Evolutionary conservation across 2,329 filamentous ascomycete species (phyloP), one percentile per base, ranked within the genome.

Genomic region (Xylariaceae sp.): DNA sequence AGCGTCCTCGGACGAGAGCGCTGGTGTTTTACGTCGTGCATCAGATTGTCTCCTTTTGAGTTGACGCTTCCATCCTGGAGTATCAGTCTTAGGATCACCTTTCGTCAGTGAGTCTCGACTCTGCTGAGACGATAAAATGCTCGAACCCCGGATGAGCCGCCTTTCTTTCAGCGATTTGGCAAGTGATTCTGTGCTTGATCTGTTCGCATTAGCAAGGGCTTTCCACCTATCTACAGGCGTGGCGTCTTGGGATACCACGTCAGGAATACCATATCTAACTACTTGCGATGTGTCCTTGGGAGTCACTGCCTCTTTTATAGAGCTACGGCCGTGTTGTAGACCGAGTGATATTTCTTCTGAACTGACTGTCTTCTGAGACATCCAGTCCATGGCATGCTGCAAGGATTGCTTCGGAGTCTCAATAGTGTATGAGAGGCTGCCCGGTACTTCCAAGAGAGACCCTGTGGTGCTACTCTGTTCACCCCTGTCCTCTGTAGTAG

Each of bases 121-220:
- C 8, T 36, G 37, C 17, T 39, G 41, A 34, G 44, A 42, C 12
- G 41, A 35, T 26, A 28, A 16, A 19, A 42, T 38, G 16, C 38
- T 42, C 18, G 41, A 34, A 38, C 28, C 42, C 32, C 54, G 55
- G 36, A 46, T 49, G 31, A 54, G 16, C 16, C 53, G 51, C 32
- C 50, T 55, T 42, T 55, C 51, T 38, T 52, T 59, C 9, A 50
- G 34, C 15, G 42, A 43, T 30, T 45, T 49, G 9, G 51, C 44
- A 3, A 56, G 34, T 12, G 53, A 56, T 36, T 56, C 51, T 3
- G 51, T 47, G 31, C 57, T 60, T 13, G 46, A 44, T 34, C 41
- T 50, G 35, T 51, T 54, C 18, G 51, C 49, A n/a, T 48, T 39
- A 29, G 39, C 17, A 12, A 52, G 35, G 22, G 29, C 44, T 35